A percentile compares a stretch with the other conserved stretches of the same genome.
These are phyloP conservation scores for Pseudozyma tsukubaensis DNA, from an alignment of 1,284 basidiomycete species.

Conservation along the genomic window DNA sequence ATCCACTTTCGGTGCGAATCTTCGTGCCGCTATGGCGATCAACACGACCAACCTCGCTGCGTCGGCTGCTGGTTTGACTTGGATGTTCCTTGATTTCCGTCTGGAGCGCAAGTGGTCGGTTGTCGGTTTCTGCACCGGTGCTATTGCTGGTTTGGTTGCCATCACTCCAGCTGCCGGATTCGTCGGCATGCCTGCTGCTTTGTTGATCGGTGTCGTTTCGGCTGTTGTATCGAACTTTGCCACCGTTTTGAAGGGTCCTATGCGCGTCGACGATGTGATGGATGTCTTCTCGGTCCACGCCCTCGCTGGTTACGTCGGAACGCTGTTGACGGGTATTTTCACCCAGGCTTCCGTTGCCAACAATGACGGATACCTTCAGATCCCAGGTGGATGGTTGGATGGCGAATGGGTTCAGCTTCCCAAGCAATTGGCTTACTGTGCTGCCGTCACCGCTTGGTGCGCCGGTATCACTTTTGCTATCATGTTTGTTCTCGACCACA, in stretches of 20 bases:
- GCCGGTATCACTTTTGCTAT: constrained; percentile 72
- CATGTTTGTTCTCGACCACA: constrained; percentile 78
- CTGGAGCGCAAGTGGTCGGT: constrained; percentile 83
- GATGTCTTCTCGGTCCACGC: constrained; percentile 67
- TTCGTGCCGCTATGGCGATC: constrained; percentile 85
- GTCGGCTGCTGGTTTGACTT: constrained; percentile 82
- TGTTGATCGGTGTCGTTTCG: constrained; percentile 81
- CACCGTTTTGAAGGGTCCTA: constrained; percentile 77
- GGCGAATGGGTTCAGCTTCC: constrained; percentile 81
- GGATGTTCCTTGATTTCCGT: constrained; percentile 87
- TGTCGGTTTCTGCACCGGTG: constrained; percentile 63
- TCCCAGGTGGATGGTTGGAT: constrained; percentile 78
- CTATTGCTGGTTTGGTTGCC: constrained; percentile 70
- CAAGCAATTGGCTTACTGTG: constrained; percentile 84
- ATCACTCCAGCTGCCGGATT: constrained; percentile 69
- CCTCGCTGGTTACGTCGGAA: constrained; percentile 63
- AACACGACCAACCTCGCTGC: constrained; percentile 84
- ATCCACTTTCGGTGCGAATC: constrained; percentile 88
- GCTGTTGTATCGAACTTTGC: constrained; percentile 85
- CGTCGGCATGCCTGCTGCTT: constrained; percentile 76
- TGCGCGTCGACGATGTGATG: constrained; percentile 81
- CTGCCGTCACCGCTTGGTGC: constrained; percentile 75
- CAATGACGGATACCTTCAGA: constrained; percentile 74
- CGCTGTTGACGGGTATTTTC: constrained; percentile 74
- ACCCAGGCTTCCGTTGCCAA: constrained; percentile 82